phyloP scores from a whole-genome alignment of 345 rosid species.

The Litchi chinensis region DNA sequence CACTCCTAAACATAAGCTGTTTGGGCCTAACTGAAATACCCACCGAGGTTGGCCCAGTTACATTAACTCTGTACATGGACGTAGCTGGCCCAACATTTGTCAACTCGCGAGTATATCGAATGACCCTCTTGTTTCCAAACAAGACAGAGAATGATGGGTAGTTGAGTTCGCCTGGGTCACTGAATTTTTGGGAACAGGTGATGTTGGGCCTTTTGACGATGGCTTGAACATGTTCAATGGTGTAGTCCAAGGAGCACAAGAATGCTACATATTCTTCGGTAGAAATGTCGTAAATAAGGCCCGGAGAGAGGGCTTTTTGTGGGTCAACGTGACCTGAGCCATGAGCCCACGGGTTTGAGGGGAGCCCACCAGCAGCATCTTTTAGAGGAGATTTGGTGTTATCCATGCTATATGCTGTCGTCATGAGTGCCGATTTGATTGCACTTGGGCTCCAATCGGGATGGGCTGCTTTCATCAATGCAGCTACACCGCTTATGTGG shows the following conservation, averaged over 20 bases:
- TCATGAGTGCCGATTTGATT: slow-evolving; percentile 86
- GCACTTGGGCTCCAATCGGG: slow-evolving; percentile 94
- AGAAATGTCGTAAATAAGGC: slow-evolving; percentile 78
- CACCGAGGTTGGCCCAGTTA: slow-evolving; percentile 51
- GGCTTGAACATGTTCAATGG: slow-evolving; percentile 54
- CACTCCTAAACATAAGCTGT: slow-evolving; percentile 50
- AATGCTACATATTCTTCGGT: slow-evolving; percentile 67
- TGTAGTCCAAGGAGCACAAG: slow-evolving; percentile 77
- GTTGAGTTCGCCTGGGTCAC: slow-evolving; percentile 79
- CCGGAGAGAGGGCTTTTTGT: slow-evolving; percentile 72
- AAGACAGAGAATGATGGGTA: slow-evolving; percentile 88
- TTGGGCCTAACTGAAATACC: slow-evolving; percentile 60
- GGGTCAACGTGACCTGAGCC: slow-evolving; percentile 93
- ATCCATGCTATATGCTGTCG: slow-evolving; percentile 67
- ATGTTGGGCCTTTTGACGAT: slow-evolving; percentile 66
- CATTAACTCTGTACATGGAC: slow-evolving; percentile 54
- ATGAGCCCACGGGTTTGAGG: slow-evolving; percentile 67
- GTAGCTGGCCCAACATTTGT: slow-evolving; percentile 77
- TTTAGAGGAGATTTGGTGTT: slow-evolving; percentile 66
- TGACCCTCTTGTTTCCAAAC: slow-evolving; percentile 64
- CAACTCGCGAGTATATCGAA: slow-evolving; percentile 70
- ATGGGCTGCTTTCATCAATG: slow-evolving; percentile 78
- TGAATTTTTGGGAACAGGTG: slow-evolving; percentile 58
- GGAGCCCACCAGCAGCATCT: slow-evolving; percentile 62
- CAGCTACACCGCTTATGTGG: slow-evolving; percentile 87